These are phyloP conservation scores for Claviceps fusiformis DNA, from an alignment of 2,329 filamentous ascomycete species.

Conservation along the genomic window DNA sequence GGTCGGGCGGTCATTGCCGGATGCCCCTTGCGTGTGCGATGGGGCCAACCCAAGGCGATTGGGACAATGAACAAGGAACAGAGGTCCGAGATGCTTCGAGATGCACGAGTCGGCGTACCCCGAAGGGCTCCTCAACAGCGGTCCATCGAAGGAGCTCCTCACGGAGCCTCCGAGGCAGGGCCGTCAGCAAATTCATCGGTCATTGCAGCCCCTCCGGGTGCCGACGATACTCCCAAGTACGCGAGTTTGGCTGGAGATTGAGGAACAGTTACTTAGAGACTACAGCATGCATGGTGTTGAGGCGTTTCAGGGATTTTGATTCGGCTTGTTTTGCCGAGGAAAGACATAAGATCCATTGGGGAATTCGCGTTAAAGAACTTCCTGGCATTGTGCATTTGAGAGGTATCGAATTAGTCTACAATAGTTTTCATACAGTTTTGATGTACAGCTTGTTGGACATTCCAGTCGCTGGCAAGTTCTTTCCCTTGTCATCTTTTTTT, in stretches of 20 bases:
- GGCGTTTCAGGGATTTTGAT: conserved; percentile 13
- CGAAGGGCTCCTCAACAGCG: conserved; percentile 12
- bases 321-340: background rate
- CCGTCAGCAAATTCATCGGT: conserved; percentile 18
- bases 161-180: conserved; percentile 20
- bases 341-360: conserved; percentile 1
- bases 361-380: background rate
- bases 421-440: background rate
- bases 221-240: conserved; percentile 60
- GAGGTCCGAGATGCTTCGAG: conserved; percentile 64
- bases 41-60: conserved; percentile 84
- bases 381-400: conserved; percentile 1
- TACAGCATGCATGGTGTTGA: conserved; percentile 13
- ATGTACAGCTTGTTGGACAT: conserved; percentile 10
- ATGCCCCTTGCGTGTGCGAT: conserved; percentile 78
- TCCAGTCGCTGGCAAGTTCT: background rate
- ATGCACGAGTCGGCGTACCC: conserved; percentile 38
- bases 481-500: background rate
- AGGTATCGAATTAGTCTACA: conserved; percentile 1
- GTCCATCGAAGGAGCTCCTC: conserved; percentile 22
- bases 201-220: conserved; percentile 68
- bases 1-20: conserved; percentile 83
- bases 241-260: conserved; percentile 74
- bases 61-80: conserved; percentile 86
- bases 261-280: conserved; percentile 12